Base-by-base conservation (phyloP, 2,329 filamentous ascomycete genomes). In the Penicillium sp. region DNA sequence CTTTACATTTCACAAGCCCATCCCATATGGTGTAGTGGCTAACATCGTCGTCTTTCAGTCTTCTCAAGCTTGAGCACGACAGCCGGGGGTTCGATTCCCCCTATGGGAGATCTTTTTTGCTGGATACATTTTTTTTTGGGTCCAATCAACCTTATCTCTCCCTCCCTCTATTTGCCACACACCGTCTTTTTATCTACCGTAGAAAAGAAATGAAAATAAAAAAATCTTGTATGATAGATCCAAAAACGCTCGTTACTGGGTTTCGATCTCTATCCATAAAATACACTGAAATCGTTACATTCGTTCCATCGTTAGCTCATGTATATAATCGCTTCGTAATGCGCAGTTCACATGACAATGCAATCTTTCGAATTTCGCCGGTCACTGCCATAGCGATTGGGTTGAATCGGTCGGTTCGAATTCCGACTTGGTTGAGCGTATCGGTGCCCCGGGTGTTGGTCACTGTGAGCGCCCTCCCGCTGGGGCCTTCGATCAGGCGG, bases 401-500 rank as follows among this genome's bases (percentile, higher is more conserved):
- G 14, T 10, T 30, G 18, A 10, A 34, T 10, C 6, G 36, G 39
- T 6, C 35, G 34, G 20, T 32, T 32, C 3, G 36, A 20, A 15
- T 28, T 36, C 39, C 42, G 32, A 28, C 38, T 37, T 22, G 18
- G 18, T 12, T 34, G 32, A 1, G 48, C 33, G 29, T 45, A 37
- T 9, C 30, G 45, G 13, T 41, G 42, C 34, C 54, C 47, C 3
- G 47, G 45, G 29, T 60, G 54, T 22, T 49, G 46, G 32, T 31
- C 37, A 13, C 42, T 20, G 15, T 39, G 39, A n/a, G 14, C 12
- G 34, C 26, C 9, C 52, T 9, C 58, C 48, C 39, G 42, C 36
- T 50, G 49, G 0, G 68, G 55, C 38, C 67, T 68, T 33, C 62
- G 55, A 10, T 55, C 52, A 0, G 75, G 71, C 1, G 74, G 73